phyloP scores from a whole-genome alignment of 768 basidiomycete genomes.

The Lactarius vividus region DNA sequence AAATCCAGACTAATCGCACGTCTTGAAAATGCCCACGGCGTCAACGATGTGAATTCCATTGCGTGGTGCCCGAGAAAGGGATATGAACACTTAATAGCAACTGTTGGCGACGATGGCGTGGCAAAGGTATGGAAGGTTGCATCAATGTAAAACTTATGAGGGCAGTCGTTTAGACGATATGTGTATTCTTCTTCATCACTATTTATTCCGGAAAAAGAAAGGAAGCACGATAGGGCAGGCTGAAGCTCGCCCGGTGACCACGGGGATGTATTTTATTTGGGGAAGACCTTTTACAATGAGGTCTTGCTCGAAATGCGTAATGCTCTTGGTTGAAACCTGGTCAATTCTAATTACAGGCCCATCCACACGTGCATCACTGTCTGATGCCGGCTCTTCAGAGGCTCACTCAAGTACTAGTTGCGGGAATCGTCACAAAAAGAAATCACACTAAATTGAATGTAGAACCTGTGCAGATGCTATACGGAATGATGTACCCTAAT shows the following conservation, averaged over 20 bases:
- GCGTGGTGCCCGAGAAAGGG: constrained; percentile 77
- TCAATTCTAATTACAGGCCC: neutral
- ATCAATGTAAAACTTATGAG: constrained; percentile 13
- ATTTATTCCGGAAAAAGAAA: neutral
- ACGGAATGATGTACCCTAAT: neutral
- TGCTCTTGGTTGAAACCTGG: neutral
- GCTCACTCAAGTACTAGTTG: neutral
- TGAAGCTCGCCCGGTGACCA: neutral
- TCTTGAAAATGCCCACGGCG: constrained; percentile 67
- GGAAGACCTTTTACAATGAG: neutral
- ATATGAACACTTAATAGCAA: constrained; percentile 66
- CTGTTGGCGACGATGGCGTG: constrained; percentile 82
- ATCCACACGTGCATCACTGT: neutral
- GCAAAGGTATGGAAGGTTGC: constrained; percentile 73
- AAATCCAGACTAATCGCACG: constrained; percentile 50
- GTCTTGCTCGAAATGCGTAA: neutral
- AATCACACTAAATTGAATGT: neutral
- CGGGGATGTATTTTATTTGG: neutral
- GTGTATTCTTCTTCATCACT: neutral
- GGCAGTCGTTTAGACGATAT: neutral
- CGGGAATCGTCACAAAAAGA: neutral
- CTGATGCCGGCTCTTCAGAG: neutral
- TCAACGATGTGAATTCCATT: constrained; percentile 82
- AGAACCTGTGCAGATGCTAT: neutral
- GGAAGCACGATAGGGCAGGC: neutral